phyloP scores from a whole-genome alignment of 2,329 filamentous ascomycete species.

The Aspergillus aculeatus region DNA sequence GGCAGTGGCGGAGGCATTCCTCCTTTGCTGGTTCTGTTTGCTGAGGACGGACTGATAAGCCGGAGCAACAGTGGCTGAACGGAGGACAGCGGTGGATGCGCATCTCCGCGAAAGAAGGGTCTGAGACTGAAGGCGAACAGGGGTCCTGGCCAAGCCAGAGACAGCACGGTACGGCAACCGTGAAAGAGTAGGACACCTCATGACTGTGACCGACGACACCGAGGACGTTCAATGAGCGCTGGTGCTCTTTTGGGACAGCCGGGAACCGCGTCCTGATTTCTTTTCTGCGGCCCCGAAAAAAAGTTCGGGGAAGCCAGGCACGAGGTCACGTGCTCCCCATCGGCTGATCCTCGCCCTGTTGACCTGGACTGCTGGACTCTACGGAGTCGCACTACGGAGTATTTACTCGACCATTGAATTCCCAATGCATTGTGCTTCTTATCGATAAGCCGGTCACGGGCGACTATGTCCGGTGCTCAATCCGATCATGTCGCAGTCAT shows the following conservation, averaged over 20 bases:
- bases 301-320: slow-evolving; percentile 41
- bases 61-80: slow-evolving; percentile 32
- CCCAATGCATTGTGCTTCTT: neutral
- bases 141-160: slow-evolving; percentile 35
- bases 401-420: neutral
- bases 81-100: slow-evolving; percentile 38
- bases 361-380: neutral
- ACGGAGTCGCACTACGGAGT: too few species aligned
- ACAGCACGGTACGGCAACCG: slow-evolving; percentile 42
- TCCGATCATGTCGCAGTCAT: too few species aligned
- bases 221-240: slow-evolving; percentile 25
- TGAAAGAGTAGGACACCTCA: slow-evolving; percentile 44
- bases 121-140: slow-evolving; percentile 36
- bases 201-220: slow-evolving; percentile 31
- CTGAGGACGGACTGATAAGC: slow-evolving; percentile 39
- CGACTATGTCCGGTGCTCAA: neutral
- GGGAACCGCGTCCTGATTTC: slow-evolving; percentile 18
- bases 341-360: slow-evolving; percentile 20
- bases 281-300: slow-evolving; percentile 32
- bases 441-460: neutral
- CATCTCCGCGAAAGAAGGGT: slow-evolving; percentile 40
- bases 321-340: slow-evolving; percentile 29
- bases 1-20: slow-evolving; percentile 44
- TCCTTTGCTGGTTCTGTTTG: slow-evolving; percentile 43
- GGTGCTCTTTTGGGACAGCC: slow-evolving; percentile 20